Evolutionary conservation across 1,284 basidiomycete species (phyloP).

Genomic region (Malassezia pachydermatis): DNA sequence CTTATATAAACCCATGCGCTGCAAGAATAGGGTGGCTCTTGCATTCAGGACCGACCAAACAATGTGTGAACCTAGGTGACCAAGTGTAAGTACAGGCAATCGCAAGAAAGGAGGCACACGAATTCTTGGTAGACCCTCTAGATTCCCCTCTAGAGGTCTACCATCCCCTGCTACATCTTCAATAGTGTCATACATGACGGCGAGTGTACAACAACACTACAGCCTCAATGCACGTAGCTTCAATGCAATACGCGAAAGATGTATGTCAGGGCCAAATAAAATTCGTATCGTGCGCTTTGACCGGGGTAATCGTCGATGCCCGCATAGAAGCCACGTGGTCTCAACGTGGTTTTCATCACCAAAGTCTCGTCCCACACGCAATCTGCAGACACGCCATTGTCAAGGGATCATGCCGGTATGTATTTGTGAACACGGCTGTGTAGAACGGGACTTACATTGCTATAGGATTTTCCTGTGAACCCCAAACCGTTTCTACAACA

Average conservation of each 20-base stretch:
- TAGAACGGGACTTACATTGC: background rate
- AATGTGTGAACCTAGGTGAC: conserved; percentile 34
- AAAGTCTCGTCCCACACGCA: no score
- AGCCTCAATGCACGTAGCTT: no score
- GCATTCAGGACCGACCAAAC: conserved; percentile 47
- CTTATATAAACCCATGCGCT: conserved; percentile 37
- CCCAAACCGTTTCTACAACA: conserved; percentile 98
- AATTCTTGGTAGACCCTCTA: conserved; percentile 22
- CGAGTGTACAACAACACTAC: no score
- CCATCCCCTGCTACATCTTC: conserved; percentile 8
- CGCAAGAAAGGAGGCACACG: conserved; percentile 19
- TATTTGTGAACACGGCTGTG: background rate
- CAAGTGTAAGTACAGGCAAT: conserved; percentile 32
- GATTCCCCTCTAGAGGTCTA: background rate
- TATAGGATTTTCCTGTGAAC: conserved; percentile 76
- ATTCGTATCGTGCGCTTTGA: no score
- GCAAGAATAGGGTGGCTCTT: conserved; percentile 36
- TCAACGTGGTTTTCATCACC: no score
- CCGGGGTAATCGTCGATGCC: no score
- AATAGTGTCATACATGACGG: conserved; percentile 3
- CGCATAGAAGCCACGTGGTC: no score
- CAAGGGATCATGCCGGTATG: background rate
- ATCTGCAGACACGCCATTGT: no score
- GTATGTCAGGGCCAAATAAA: no score
- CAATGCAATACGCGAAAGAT: no score